Evolutionary conservation across 1,139 yeast species (phyloP).

Genomic region (Kurtzmaniella natalensis): DNA sequence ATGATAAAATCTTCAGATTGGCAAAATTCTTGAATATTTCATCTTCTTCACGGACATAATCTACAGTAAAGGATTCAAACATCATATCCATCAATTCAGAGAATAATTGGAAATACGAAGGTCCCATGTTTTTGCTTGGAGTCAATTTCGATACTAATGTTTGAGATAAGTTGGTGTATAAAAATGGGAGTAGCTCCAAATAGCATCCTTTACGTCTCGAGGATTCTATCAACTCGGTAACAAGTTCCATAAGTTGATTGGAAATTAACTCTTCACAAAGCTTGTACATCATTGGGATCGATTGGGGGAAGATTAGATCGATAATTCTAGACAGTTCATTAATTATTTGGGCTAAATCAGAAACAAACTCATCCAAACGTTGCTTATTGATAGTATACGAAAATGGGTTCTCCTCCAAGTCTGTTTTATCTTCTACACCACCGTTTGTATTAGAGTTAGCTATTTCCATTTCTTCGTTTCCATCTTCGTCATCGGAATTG

Average conservation of each 20-base stretch:
- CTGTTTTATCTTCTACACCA: not conserved
- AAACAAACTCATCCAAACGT: conserved; percentile 21
- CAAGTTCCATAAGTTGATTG: conserved; percentile 36
- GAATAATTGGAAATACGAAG: conserved; percentile 25
- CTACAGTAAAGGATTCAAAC: conserved; percentile 43
- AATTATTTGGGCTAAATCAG: conserved; percentile 27
- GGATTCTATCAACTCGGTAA: conserved; percentile 25
- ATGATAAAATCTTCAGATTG: conserved; percentile 22
- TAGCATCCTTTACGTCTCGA: conserved; percentile 25
- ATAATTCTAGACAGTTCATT: conserved; percentile 33
- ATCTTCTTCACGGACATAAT: conserved; percentile 47
- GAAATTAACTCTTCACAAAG: conserved; percentile 43
- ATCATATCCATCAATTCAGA: conserved; percentile 45
- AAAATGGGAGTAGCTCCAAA: conserved; percentile 26
- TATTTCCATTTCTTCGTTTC: conserved; percentile 4
- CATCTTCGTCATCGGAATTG: not conserved
- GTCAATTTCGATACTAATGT: conserved; percentile 23
- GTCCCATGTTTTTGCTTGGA: conserved; percentile 32
- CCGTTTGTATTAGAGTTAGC: not conserved
- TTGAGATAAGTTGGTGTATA: conserved; percentile 26
- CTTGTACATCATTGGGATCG: conserved; percentile 46
- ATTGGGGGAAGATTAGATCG: conserved; percentile 36
- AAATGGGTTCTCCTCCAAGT: conserved; percentile 4
- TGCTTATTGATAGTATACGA: conserved; percentile 13
- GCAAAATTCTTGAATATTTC: conserved; percentile 24